Evolutionary conservation across 2,329 filamentous ascomycete genomes (phyloP).

Genomic region (Arthrocladium fulminans): DNA sequence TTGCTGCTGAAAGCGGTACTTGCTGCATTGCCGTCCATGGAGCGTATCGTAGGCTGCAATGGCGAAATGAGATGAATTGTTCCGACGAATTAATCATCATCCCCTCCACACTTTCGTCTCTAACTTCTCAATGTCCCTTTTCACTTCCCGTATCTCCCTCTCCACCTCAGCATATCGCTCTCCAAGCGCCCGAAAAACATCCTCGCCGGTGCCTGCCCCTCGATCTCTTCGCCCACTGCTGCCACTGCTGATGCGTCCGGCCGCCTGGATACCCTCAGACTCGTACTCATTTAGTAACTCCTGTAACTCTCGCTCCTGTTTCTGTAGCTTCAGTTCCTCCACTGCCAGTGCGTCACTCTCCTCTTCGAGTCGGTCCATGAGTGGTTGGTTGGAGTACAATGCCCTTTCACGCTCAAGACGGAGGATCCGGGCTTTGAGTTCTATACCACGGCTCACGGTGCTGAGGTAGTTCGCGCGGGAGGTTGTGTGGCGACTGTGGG

Average conservation of each 20-base stretch:
- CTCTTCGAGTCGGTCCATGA: constrained; percentile 21
- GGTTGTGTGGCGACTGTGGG: constrained; percentile 12
- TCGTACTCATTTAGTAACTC: constrained; percentile 31
- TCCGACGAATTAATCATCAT: no score
- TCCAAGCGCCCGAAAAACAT: constrained; percentile 30
- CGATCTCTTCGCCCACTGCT: constrained; percentile 15
- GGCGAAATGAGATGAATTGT: no score
- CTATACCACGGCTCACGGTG: constrained; percentile 17
- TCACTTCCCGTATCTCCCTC: constrained; percentile 30
- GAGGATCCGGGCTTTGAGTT: constrained; percentile 15
- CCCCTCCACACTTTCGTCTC: constrained; percentile 4
- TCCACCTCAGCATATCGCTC: constrained; percentile 31
- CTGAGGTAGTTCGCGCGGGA: constrained; percentile 13
- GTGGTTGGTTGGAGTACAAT: background rate
- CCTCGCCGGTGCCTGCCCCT: background rate
- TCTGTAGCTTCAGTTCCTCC: constrained; percentile 31
- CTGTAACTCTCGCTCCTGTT: constrained; percentile 25
- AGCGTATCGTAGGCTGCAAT: no score
- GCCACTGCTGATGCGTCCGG: constrained; percentile 5
- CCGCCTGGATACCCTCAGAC: constrained; percentile 8
- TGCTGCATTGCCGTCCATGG: no score
- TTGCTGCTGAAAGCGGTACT: no score
- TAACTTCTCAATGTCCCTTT: constrained; percentile 29
- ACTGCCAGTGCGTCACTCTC: constrained; percentile 29
- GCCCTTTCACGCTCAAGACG: constrained; percentile 11